Percentiles rank a stretch among this genome's conserved stretches.
These are phyloP conservation scores for Phalaenopsis aphrodite DNA, from an alignment of 106 monocot genomes.

Conservation along the genomic window DNA sequence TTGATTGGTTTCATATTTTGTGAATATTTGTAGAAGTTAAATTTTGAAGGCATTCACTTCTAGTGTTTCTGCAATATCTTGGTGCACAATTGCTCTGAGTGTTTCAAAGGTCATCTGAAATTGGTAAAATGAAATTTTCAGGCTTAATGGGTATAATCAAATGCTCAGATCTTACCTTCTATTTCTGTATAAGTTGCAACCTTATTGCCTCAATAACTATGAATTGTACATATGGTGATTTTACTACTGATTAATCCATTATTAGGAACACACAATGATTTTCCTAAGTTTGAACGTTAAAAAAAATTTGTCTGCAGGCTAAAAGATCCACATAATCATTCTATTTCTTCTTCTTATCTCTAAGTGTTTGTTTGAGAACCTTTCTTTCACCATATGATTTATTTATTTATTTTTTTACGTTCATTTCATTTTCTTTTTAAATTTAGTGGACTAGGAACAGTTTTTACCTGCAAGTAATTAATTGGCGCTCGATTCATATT, in stretches of 20 bases:
- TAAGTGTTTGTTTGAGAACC: background rate
- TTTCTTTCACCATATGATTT: background rate
- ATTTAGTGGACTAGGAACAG: background rate
- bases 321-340: background rate
- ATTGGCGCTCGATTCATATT: conserved; percentile 10
- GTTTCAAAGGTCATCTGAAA: too few relatives aligned
- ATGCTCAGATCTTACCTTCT: too few relatives aligned
- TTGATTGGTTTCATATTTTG: too few relatives aligned
- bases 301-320: too few relatives aligned
- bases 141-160: too few relatives aligned
- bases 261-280: background rate
- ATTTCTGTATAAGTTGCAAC: background rate
- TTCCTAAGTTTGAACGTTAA: too few relatives aligned
- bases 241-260: background rate
- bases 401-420: background rate
- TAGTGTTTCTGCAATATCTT: too few relatives aligned
- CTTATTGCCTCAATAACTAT: background rate
- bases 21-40: too few relatives aligned
- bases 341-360: background rate
- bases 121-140: too few relatives aligned
- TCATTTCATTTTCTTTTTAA: background rate
- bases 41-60: too few relatives aligned
- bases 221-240: background rate
- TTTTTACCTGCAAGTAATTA: background rate
- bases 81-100: too few relatives aligned